A percentile compares a stretch with the other conserved stretches of the same genome.
Evolutionary conservation across 1,284 basidiomycete species (phyloP).

Genomic region (Trametes sp.): DNA sequence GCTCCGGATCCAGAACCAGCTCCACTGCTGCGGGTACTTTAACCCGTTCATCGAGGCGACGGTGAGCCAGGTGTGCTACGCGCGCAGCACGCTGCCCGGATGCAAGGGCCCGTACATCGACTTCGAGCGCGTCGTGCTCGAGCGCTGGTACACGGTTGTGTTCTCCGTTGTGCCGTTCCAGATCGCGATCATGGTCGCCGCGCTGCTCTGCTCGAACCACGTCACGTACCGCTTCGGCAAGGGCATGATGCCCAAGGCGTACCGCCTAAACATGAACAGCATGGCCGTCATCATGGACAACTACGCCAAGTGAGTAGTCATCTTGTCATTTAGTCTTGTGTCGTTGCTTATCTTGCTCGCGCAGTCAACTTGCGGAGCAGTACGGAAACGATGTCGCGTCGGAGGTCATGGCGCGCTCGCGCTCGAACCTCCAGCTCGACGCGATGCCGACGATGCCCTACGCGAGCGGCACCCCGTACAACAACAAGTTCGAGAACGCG

Average conservation of each 20-base stretch:
- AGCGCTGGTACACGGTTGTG: slow-evolving; percentile 62
- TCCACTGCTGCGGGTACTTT: slow-evolving; percentile 69
- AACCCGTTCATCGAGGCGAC: slow-evolving; percentile 67
- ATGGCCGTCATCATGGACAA: slow-evolving; percentile 72
- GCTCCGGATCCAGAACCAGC: slow-evolving; percentile 62
- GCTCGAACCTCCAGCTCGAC: slow-evolving; percentile 47
- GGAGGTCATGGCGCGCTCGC: slow-evolving; percentile 49
- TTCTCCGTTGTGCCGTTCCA: slow-evolving; percentile 64
- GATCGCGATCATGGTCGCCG: slow-evolving; percentile 56
- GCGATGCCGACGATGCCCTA: slow-evolving; percentile 44
- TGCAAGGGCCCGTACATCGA: slow-evolving; percentile 64
- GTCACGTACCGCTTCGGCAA: slow-evolving; percentile 74
- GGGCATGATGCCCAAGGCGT: slow-evolving; percentile 70
- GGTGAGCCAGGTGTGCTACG: slow-evolving; percentile 62
- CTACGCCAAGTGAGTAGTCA: slow-evolving; percentile 57
- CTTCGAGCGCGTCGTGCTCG: slow-evolving; percentile 55
- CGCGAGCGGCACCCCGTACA: slow-evolving; percentile 31
- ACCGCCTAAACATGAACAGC: slow-evolving; percentile 61
- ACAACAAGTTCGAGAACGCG: slow-evolving; percentile 36
- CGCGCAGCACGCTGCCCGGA: slow-evolving; percentile 60
- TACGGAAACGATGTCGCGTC: slow-evolving; percentile 52
- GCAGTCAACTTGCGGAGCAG: slow-evolving; percentile 53
- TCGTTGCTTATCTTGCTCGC: slow-evolving; percentile 2
- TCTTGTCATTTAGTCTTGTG: neutral
- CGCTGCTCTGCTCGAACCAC: slow-evolving; percentile 66